Conservation (phyloP, 2,329 filamentous ascomycete species). For the Cytospora paraplurivora region DNA sequence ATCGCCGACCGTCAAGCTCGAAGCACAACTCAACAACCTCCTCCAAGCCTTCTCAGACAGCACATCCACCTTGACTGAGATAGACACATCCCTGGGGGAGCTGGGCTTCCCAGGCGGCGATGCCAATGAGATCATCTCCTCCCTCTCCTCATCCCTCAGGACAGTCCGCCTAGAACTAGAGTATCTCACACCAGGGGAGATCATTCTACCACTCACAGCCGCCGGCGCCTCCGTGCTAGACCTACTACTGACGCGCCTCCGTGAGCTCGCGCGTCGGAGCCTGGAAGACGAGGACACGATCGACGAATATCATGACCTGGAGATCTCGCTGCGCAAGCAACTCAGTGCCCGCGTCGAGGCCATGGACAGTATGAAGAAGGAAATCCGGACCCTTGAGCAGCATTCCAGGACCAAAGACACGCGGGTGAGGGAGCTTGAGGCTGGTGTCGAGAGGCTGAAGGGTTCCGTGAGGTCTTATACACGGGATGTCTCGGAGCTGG, state of each 20-base stretch:
- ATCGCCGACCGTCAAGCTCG: constrained; percentile 39
- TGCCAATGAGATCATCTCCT: constrained; percentile 50
- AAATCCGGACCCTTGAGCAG: constrained; percentile 41
- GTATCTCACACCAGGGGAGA: constrained; percentile 62
- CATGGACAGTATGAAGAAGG: constrained; percentile 50
- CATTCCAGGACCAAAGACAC: constrained; percentile 39
- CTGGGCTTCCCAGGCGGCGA: constrained; percentile 56
- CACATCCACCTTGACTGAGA: constrained; percentile 48
- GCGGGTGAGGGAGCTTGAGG: constrained; percentile 50
- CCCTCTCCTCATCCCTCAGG: constrained; percentile 54
- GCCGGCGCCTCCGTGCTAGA: constrained; percentile 59
- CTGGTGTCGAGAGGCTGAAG: constrained; percentile 53
- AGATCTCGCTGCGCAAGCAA: constrained; percentile 58
- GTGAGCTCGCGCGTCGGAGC: constrained; percentile 49
- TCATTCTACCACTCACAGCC: constrained; percentile 53
- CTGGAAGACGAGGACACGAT: constrained; percentile 55
- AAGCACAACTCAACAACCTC: constrained; percentile 46
- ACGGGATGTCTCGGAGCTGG: constrained; percentile 56
- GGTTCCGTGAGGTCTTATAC: constrained; percentile 55
- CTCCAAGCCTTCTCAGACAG: constrained; percentile 52
- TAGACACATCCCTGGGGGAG: constrained; percentile 48
- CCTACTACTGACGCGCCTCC: constrained; percentile 53
- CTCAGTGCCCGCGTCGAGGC: constrained; percentile 54
- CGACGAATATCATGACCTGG: constrained; percentile 61
- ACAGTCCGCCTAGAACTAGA: constrained; percentile 62